Percentiles rank a stretch among this genome's conserved stretches.
These are phyloP conservation scores for Pichia sp. DNA, from an alignment of 1,139 yeast species.

Conservation along the genomic window DNA sequence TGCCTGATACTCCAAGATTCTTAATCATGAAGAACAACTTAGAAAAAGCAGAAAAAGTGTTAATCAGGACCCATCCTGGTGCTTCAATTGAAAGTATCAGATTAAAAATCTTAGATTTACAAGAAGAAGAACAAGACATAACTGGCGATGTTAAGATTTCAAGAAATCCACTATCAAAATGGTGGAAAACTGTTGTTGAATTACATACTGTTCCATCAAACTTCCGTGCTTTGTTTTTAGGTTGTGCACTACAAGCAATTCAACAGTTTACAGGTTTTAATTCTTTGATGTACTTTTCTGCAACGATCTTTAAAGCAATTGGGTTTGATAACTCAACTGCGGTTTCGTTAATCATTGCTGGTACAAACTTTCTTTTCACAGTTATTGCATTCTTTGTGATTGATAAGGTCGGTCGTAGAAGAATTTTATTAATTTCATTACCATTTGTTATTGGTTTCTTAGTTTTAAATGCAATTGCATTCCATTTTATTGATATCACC, in stretches of 20 bases:
- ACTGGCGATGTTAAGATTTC: constrained; percentile 36
- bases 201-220: constrained; percentile 74
- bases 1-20: constrained; percentile 94
- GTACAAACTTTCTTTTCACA: constrained; percentile 85
- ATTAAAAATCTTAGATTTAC: constrained; percentile 53
- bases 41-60: constrained; percentile 60
- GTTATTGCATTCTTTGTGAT: constrained; percentile 74
- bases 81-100: constrained; percentile 53
- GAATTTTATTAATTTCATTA: constrained; percentile 62
- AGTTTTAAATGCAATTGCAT: constrained; percentile 76
- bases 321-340: constrained; percentile 86
- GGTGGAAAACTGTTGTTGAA: constrained; percentile 58
- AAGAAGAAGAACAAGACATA: constrained; percentile 47
- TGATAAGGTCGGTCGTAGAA: constrained; percentile 81
- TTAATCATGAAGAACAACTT: constrained; percentile 63
- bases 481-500: constrained; percentile 66
- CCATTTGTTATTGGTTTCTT: constrained; percentile 79
- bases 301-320: constrained; percentile 81
- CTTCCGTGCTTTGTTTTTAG: constrained; percentile 78
- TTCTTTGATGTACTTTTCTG: constrained; percentile 88
- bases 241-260: constrained; percentile 89
- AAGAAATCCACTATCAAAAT: constrained; percentile 41
- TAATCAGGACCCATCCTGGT: constrained; percentile 50
- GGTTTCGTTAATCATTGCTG: constrained; percentile 88
- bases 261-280: constrained; percentile 96